These are phyloP conservation scores for Physcomitrellopsis africana DNA, from an alignment of 225 moss, liverwort and hornwort species.

Conservation along the genomic window DNA sequence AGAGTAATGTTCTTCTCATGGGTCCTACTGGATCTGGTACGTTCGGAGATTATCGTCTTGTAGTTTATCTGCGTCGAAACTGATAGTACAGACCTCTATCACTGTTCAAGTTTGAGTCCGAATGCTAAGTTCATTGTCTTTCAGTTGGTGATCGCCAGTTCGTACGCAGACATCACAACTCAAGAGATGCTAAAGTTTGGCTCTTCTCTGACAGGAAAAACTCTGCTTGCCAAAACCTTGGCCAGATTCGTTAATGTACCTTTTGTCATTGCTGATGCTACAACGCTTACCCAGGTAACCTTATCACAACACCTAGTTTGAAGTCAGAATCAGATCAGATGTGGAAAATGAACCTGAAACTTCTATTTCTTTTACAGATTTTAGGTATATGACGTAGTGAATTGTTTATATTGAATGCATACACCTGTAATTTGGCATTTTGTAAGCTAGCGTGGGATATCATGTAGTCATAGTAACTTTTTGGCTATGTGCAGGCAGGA, in stretches of 20 bases:
- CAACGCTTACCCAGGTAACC: slow-evolving; percentile 94
- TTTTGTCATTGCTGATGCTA: slow-evolving; percentile 98
- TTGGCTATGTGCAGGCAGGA: slow-evolving; percentile 74
- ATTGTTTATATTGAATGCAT: slow-evolving; percentile 3
- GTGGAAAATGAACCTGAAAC: slow-evolving; percentile 12
- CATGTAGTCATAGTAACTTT: slow-evolving; percentile 24
- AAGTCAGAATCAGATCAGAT: neutral
- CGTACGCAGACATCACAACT: slow-evolving; percentile 5
- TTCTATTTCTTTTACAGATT: slow-evolving; percentile 21
- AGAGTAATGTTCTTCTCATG: slow-evolving; percentile 98
- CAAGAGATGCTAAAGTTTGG: slow-evolving; percentile 7
- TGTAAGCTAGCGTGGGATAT: slow-evolving; percentile 1
- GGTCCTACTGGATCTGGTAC: slow-evolving; percentile 98
- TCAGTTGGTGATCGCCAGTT: slow-evolving; percentile 8
- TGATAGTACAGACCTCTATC: slow-evolving; percentile 8
- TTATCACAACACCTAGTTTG: slow-evolving; percentile 13
- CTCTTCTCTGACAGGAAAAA: slow-evolving; percentile 73
- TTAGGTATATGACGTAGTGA: neutral
- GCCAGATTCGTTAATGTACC: slow-evolving; percentile 99
- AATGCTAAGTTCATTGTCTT: neutral
- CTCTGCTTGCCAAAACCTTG: slow-evolving; percentile 93
- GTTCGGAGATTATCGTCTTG: slow-evolving; percentile 26
- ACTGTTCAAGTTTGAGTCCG: neutral
- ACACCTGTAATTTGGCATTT: slow-evolving; percentile 19
- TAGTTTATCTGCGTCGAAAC: neutral